Percentiles rank a stretch among this genome's conserved stretches.
Evolutionary conservation across 164 flowering plant genomes (phyloP).

Genomic region (Chloranthus sessilifolius): DNA sequence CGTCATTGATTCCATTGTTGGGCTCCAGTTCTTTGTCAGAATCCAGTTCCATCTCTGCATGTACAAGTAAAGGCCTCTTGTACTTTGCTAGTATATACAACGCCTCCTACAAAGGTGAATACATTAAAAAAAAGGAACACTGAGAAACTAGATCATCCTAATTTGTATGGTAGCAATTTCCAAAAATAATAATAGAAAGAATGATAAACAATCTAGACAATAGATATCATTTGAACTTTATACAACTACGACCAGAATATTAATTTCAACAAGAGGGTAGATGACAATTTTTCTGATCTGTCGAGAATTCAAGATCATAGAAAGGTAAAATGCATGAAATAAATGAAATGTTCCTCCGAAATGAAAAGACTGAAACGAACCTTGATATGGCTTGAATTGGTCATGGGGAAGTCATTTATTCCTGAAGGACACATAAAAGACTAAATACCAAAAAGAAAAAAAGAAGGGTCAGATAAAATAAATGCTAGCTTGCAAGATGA

Average conservation of each 20-base stretch:
- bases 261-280: no score
- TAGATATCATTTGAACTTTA: no score
- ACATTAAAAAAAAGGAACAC: background rate
- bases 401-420: constrained; percentile 98
- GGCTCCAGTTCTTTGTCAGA: constrained; percentile 21
- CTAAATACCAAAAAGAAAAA: constrained; percentile 34
- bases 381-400: constrained; percentile 82
- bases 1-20: constrained; percentile 26
- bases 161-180: no score
- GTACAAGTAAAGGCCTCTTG: constrained; percentile 89
- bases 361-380: constrained; percentile 28
- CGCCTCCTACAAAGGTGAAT: constrained; percentile 62
- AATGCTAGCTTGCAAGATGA: constrained; percentile 5
- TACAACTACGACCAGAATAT: no score
- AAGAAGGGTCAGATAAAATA: constrained; percentile 4
- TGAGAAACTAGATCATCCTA: background rate
- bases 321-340: background rate
- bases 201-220: no score
- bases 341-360: constrained; percentile 1
- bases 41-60: constrained; percentile 71
- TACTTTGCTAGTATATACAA: constrained; percentile 72
- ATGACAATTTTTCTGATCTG: no score
- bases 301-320: no score
- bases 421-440: constrained; percentile 99
- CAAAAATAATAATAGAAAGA: no score